Base-by-base conservation (phyloP, 2,329 filamentous ascomycete genomes). In the Apiospora sp. region DNA sequence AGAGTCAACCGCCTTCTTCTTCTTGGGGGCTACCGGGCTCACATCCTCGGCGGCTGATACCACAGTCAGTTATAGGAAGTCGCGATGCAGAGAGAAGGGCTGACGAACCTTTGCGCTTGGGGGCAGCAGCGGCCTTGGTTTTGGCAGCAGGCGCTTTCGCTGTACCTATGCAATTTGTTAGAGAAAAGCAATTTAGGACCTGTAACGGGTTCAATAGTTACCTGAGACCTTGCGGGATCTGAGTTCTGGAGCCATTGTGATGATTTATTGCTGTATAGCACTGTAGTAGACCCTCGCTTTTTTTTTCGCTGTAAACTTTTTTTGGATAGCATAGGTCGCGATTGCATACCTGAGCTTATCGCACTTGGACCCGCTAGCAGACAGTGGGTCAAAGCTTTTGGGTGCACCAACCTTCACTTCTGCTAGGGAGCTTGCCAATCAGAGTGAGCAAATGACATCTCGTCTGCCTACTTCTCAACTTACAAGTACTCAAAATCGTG, bases 1-100 rank as follows among this genome's bases (percentile, higher is more conserved):
- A 44, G 75, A 71, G 78, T 84, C 84, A 22, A 78, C 80, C 67
- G 85, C 79, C 76, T 86, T 87, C 71, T 85, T 78, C 80, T 87
- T 87, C 80, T 87, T 87, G 70, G 80, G 71, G 24, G 82, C 81
- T 71, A 84, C 81, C 64, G 84, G 84, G 7, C 84, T 85, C n/a
- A 82, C 78, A 77, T 86, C 84, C 44, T 86, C 85, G 73, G 81
- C 76, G n/a, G 85, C 84, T 85, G 41, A 37, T 24, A 43, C 6
- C 2, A 69, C 54, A 30, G 69, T 84, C 75, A 83, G 80, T 58
- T 37, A 19, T 41, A 14, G 19, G 61, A 34, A 7, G 41, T 48
- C 13, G 13, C 19, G 34, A 41, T 64, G 19, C 8, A 24, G 19
- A 4, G 4, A n/a, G 34, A n/a, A 16, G 58, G 34, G 58, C 34